Base-by-base conservation (phyloP, 306 rosid species). In the Quercus aquifolioides region DNA sequence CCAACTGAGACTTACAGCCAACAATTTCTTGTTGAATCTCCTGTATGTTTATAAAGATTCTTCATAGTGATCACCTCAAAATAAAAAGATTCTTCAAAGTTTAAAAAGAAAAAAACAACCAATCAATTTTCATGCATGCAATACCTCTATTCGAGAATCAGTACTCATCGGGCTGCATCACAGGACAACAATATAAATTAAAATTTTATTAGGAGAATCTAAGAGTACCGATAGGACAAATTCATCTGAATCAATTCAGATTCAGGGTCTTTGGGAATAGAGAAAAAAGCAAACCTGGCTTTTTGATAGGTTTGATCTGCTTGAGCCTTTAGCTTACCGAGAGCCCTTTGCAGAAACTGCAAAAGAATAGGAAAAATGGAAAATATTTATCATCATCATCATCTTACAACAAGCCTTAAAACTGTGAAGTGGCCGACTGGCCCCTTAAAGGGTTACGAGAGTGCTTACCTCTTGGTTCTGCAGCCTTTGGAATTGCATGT, bases 401-500 rank as follows among this genome's bases (percentile, higher is more conserved):
- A 63, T 30, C 72, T 82, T 18, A 20, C 51, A 57, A 8, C 19
- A 71, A 69, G 56, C 30, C 23, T 41, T 71, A 21, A 41, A 20
- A n/a, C 57, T 17, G 81, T 55, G 35, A 17, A 3, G 55, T 76
- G 43, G 70, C 28, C n/a, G 51, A 38, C n/a, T 5, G 25, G 52
- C 14, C 30, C 13, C 21, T 9, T 33, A n/a, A 35, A 35, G 52
- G 49, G 10, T 69, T 30, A 21, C 25, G 33, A 51, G 38, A 71
- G 63, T 57, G 43, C 33, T 69, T 85, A 91, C 92, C 93, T 88
- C 92, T 77, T 90, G 81, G 70, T 90, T 84, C 31, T 84, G 87
- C 77, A 74, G 84, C 73, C 94, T 90, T 81, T 13, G 51, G 13
- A 31, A 76, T 75, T 84, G 72, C 79, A 63, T 21, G 28, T n/a